These are phyloP conservation scores for Stephanocyclus meneghinianus DNA, from an alignment of 352 stramenopile species.

Conservation along the genomic window DNA sequence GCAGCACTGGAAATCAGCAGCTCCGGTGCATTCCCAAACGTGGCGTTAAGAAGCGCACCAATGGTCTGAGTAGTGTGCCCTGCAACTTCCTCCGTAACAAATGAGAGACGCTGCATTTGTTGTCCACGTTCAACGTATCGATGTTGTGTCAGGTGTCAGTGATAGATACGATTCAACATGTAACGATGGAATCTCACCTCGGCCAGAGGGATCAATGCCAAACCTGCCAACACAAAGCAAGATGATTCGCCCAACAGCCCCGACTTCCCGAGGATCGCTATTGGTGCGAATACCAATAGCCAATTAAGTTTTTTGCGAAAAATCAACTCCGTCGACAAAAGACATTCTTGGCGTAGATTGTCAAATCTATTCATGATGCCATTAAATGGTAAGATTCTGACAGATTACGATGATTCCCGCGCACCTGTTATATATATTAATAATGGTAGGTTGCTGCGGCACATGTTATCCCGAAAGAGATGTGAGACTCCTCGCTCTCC, in stretches of 20 bases:
- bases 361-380: not conserved
- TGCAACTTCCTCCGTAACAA: slow-evolving; percentile 94
- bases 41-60: slow-evolving; percentile 95
- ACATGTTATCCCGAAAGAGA: no score
- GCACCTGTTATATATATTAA: no score
- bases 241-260: slow-evolving; percentile 64
- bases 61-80: slow-evolving; percentile 96
- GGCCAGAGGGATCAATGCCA: slow-evolving; percentile 78
- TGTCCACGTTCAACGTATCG: not conserved
- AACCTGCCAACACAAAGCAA: slow-evolving; percentile 75
- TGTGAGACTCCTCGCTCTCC: no score
- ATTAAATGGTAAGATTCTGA: no score
- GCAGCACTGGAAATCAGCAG: slow-evolving; percentile 94
- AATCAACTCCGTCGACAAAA: slow-evolving; percentile 61
- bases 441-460: no score
- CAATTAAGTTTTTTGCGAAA: slow-evolving; percentile 67
- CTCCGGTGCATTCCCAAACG: slow-evolving; percentile 97
- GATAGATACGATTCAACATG: slow-evolving; percentile 12
- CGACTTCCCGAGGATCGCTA: slow-evolving; percentile 65
- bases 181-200: slow-evolving; percentile 45
- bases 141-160: not conserved
- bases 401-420: no score
- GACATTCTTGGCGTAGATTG: slow-evolving; percentile 16
- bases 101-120: slow-evolving; percentile 61
- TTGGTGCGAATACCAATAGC: slow-evolving; percentile 68